Conservation (phyloP, 75 land plant genomes). For the Cunninghamia lanceolata region DNA sequence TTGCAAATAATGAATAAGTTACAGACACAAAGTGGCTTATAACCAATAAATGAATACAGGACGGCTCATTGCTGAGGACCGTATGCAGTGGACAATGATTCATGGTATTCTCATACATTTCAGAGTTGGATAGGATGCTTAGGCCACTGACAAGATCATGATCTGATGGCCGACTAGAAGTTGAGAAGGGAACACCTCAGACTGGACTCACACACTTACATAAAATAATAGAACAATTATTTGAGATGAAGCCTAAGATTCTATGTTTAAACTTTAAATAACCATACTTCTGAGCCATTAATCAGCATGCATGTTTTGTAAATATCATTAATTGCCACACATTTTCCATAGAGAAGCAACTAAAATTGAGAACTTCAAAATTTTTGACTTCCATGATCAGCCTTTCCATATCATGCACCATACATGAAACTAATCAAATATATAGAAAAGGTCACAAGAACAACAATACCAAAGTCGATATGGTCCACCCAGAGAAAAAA, state of each 20-base stretch:
- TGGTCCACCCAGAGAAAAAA: conserved; percentile 95
- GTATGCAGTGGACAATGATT: not conserved
- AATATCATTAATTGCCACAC: not conserved
- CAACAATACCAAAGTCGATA: conserved; percentile 57
- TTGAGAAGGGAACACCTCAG: not conserved
- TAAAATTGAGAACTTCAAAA: not conserved
- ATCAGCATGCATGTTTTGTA: not conserved
- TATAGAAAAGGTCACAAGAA: not conserved
- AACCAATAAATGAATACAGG: not conserved
- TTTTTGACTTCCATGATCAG: not conserved
- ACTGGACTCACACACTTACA: not conserved
- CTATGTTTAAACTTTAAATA: too few relatives aligned
- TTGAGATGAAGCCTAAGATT: not conserved
- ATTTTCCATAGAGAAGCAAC: not conserved
- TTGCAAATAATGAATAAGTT: not conserved
- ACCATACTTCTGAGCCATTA: conserved; percentile 2
- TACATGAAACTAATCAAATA: not conserved
- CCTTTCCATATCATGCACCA: not conserved
- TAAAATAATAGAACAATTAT: not conserved
- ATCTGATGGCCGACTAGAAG: not conserved
- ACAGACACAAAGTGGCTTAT: not conserved
- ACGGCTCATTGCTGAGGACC: not conserved
- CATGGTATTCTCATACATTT: not conserved
- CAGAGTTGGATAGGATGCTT: not conserved
- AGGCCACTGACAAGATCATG: not conserved